phyloP scores from a whole-genome alignment of 2,329 filamentous ascomycete genomes.

The Dactylella cylindrospora region DNA sequence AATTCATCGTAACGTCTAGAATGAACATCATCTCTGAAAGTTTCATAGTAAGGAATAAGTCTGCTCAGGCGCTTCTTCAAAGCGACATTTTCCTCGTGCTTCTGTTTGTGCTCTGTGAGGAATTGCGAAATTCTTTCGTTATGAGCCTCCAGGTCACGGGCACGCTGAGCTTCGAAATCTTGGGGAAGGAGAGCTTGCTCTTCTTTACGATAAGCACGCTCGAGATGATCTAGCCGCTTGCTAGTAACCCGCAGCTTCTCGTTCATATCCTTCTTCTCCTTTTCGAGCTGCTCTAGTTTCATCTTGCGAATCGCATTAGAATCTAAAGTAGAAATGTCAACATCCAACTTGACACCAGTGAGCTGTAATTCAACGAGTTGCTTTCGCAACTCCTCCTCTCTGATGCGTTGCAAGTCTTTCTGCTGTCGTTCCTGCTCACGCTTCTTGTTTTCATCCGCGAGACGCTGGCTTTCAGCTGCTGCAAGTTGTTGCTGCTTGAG shows the following conservation, averaged over 20 bases:
- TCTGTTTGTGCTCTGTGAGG: slow-evolving; percentile 75
- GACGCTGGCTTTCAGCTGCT: slow-evolving; percentile 83
- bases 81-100: slow-evolving; percentile 88
- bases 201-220: slow-evolving; percentile 94
- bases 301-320: slow-evolving; percentile 87
- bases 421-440: slow-evolving; percentile 83
- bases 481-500: slow-evolving; percentile 83
- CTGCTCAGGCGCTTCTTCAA: slow-evolving; percentile 89
- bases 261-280: slow-evolving; percentile 94
- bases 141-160: slow-evolving; percentile 75
- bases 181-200: slow-evolving; percentile 86
- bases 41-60: slow-evolving; percentile 79
- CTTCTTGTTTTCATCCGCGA: slow-evolving; percentile 88
- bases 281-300: slow-evolving; percentile 93
- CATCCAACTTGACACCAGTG: slow-evolving; percentile 67
- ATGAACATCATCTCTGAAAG: slow-evolving; percentile 77
- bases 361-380: slow-evolving; percentile 65
- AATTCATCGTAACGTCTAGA: slow-evolving; percentile 92
- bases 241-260: slow-evolving; percentile 87
- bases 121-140: slow-evolving; percentile 76
- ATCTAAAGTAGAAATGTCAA: slow-evolving; percentile 79
- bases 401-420: slow-evolving; percentile 84
- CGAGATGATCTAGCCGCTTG: slow-evolving; percentile 94
- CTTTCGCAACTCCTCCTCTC: slow-evolving; percentile 90
- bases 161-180: slow-evolving; percentile 81